Conservation (phyloP, 148 eudicot genomes). For the Rhododendron ovatum region DNA sequence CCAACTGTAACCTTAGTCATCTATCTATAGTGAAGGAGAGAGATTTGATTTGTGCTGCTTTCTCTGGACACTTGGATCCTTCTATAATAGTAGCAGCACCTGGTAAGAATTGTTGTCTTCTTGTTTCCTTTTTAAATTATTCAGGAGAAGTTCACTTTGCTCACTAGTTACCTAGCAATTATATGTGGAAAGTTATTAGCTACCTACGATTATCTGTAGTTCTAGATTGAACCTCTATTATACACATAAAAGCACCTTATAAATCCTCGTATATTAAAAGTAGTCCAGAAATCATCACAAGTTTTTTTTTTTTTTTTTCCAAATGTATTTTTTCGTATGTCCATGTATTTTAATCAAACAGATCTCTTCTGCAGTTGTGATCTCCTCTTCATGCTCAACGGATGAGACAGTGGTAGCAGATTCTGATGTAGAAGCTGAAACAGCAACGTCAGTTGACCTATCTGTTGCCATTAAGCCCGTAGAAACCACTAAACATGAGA, state of each 20-base stretch:
- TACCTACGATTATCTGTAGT: neutral
- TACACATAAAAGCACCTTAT: neutral
- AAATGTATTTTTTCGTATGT: neutral
- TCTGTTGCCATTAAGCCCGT: constrained; percentile 16
- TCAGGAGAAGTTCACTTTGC: neutral
- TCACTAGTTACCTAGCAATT: neutral
- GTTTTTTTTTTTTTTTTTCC: neutral
- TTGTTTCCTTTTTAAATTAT: neutral
- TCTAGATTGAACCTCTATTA: neutral
- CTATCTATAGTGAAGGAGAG: constrained; percentile 61
- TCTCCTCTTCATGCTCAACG: constrained; percentile 91
- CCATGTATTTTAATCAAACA: neutral
- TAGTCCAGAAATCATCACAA: neutral
- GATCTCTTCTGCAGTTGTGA: constrained; percentile 52
- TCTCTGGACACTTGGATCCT: constrained; percentile 78
- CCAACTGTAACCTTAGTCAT: constrained; percentile 32
- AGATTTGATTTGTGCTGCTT: constrained; percentile 55
- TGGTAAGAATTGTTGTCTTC: constrained; percentile 38
- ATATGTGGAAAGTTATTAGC: neutral
- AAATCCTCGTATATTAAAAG: neutral
- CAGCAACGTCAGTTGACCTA: constrained; percentile 50
- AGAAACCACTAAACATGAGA: constrained; percentile 21
- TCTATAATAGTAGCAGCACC: constrained; percentile 60
- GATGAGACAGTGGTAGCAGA: constrained; percentile 98
- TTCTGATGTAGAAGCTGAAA: constrained; percentile 86